Conservation (phyloP, 108 stramenopile species). For the Stephanodiscus minutulus region DNA sequence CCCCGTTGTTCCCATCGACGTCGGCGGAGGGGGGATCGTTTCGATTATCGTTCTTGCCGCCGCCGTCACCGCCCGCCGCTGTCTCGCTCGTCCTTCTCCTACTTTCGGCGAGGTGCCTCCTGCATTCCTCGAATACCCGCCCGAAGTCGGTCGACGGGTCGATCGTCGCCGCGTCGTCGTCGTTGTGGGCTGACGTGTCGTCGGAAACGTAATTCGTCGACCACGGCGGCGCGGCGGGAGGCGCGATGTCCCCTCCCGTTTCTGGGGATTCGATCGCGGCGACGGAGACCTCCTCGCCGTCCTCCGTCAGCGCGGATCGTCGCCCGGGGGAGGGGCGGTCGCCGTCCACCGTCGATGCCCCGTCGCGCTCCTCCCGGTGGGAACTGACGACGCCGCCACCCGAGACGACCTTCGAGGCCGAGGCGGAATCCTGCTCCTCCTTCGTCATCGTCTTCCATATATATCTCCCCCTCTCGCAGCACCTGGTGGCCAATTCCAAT, state of each 20-base stretch:
- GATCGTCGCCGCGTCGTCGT: slow-evolving; percentile 11
- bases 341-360: too few species aligned
- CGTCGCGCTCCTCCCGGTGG: too few species aligned
- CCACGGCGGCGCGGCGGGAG: background rate
- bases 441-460: slow-evolving; percentile 10
- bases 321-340: background rate
- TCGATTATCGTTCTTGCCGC: background rate
- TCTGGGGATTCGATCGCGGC: background rate
- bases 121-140: slow-evolving; percentile 39
- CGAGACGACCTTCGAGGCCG: too few species aligned
- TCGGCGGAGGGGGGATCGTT: background rate
- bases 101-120: slow-evolving; percentile 14
- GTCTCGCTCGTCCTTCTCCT: background rate
- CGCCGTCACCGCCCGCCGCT: background rate
- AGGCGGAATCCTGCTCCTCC: slow-evolving; percentile 5
- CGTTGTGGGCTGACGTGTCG: slow-evolving; percentile 21
- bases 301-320: slow-evolving; percentile 3
- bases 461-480: slow-evolving; percentile 35
- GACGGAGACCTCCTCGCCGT: slow-evolving; percentile 7
- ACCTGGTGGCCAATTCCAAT: slow-evolving; percentile 61
- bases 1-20: background rate
- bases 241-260: background rate
- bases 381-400: too few species aligned
- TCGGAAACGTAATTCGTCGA: slow-evolving; percentile 34
- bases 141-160: slow-evolving; percentile 36